Evolutionary conservation across 2,329 filamentous ascomycete genomes (phyloP), one percentile per base, ranked within the genome.

Genomic region (Talaromyces islandicus): DNA sequence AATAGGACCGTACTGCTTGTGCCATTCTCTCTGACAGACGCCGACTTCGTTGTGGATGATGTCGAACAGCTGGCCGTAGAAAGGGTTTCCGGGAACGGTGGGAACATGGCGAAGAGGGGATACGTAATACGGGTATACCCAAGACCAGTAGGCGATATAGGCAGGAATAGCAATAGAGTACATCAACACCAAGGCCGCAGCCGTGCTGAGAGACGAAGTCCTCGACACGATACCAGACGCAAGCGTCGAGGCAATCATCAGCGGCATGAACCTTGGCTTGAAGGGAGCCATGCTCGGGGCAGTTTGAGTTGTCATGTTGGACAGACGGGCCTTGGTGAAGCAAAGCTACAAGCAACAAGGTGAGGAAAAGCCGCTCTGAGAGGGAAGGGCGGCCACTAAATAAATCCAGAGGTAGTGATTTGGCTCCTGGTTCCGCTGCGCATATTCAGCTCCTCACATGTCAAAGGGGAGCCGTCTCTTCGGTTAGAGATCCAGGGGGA

Each of bases 31-130:
- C 60, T 78, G 76, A 17, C 75, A 71, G 7, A 78, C 68, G 56
- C 77, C 77, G 54, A 73, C 74, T 63, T 80, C 77, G 53, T 71
- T 68, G 14, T 68, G 69, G 61, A 79, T 75, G 63, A 80, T 76
- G 17, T 69, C 68, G 54, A 77, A 69, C 64, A 79, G 75, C 50
- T 78, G 76, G 2, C 77, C 76, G 73, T 74, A 78, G 21, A 79
- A 72, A 54, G 77, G 78, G 74, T 19, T 59, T 29, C 75, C 75
- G 0, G 70, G 68, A 1, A 78, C 76, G 0, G 78, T 79, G 0
- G 78, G 78, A 24, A 80, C 64, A 59, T 77, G 71, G 46, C 76
- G 70, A 14, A 80, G 68, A 29, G 75, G 72, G 2, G 77, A 80
- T 17, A 78, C 62, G 61, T 78, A 76, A 59, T 72, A 70, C 1